A percentile compares a stretch with the other conserved stretches of the same genome.
Evolutionary conservation across 371 early-diverging fungal species (phyloP).

Genomic region (Apophysomyces ossiformis): DNA sequence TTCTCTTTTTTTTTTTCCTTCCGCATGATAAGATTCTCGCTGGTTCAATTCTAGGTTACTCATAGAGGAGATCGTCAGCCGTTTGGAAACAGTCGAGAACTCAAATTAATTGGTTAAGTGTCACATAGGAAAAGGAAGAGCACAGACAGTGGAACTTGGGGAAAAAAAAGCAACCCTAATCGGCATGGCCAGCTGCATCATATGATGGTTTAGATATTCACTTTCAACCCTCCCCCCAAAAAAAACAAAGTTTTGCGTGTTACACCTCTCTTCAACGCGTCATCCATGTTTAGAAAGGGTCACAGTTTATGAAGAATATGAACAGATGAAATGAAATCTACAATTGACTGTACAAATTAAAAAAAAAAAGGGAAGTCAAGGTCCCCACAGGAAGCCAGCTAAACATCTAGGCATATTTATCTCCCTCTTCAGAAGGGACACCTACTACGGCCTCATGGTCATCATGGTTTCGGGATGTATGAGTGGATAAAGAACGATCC

Average conservation of each 20-base stretch:
- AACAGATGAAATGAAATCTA: neutral
- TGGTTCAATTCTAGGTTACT: neutral
- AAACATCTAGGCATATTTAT: constrained; percentile 26
- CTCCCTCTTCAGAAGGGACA: constrained; percentile 24
- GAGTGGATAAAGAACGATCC: constrained; percentile 17
- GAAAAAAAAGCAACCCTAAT: too few relatives aligned
- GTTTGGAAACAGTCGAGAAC: neutral
- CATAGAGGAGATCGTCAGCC: neutral
- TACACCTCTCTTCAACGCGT: neutral
- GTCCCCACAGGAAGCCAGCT: constrained; percentile 4
- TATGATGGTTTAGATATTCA: neutral
- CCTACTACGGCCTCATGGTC: constrained; percentile 18
- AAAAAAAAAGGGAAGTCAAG: neutral
- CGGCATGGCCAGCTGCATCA: neutral
- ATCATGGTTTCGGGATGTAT: constrained; percentile 16
- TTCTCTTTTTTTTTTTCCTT: too few relatives aligned
- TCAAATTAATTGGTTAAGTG: neutral
- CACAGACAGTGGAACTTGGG: neutral
- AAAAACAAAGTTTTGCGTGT: neutral
- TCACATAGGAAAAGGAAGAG: neutral
- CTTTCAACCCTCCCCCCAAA: neutral
- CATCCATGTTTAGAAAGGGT: neutral
- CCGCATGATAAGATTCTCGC: too few relatives aligned
- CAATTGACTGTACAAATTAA: neutral
- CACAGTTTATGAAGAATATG: constrained; percentile 3